Evolutionary conservation across 176 grass and related monocot species (phyloP).

Genomic region (Avena insularis): DNA sequence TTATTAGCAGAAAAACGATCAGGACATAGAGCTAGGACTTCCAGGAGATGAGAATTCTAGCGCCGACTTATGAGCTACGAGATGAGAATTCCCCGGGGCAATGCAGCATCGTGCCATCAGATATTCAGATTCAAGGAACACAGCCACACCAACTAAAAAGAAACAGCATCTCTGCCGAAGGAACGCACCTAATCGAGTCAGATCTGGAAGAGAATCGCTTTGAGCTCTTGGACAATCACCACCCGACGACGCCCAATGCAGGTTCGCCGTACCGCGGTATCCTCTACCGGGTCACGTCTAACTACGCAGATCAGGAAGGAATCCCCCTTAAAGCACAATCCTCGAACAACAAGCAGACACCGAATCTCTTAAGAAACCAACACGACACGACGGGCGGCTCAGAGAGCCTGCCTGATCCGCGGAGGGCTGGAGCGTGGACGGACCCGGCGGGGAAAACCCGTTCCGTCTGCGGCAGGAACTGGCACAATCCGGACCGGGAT

Average conservation of each 20-base stretch:
- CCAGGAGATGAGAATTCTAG: conserved; percentile 16
- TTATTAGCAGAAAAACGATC: not conserved
- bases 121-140: not conserved
- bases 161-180: not conserved
- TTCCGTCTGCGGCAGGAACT: not conserved
- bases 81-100: not conserved
- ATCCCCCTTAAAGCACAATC: not conserved
- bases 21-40: not conserved
- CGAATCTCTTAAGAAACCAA: not conserved
- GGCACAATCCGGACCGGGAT: conserved; percentile 36
- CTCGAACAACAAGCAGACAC: not conserved
- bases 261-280: not conserved
- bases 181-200: conserved; percentile 20
- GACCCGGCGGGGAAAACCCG: not conserved
- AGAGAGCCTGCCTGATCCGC: conserved; percentile 16
- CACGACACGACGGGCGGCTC: not conserved
- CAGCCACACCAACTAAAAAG: not conserved
- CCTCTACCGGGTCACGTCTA: not conserved
- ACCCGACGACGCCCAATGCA: conserved; percentile 38
- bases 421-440: not conserved
- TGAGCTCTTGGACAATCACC: not conserved
- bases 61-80: not conserved
- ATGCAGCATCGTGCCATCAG: conserved; percentile 22
- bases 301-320: not conserved
- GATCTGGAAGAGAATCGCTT: conserved; percentile 32